Base-by-base conservation (phyloP, 257 asterid genomes). In the Fraxinus anomala region DNA sequence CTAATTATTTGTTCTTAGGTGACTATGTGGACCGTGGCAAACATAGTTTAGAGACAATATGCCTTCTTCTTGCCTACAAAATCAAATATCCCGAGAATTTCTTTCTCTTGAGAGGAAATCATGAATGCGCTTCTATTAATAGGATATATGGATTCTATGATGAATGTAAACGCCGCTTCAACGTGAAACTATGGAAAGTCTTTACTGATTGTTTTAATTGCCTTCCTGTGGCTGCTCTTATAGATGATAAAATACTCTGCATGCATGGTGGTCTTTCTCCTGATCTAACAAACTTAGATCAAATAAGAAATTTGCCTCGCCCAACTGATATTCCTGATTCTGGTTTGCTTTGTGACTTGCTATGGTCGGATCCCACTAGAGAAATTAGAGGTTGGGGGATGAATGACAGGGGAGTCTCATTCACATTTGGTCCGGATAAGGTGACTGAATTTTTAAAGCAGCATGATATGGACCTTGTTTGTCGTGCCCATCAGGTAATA, bases 1-100 rank as follows among this genome's bases (percentile, higher is more conserved):
- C 87, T 36, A 84, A 78, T 51, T 84, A 81, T 73, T 79, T 84
- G 76, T 84, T 84, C 69, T 70, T 81, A 61, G 87, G 85, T 47
- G 87, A 84, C 72, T 84, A 84, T 39, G 87, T 81, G 33, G 87
- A 84, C 76, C 82, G 87, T 39, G 85, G 87, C 54, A 84, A 84
- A 69, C 87, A 84, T 66, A 81, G 83, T 68, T 61, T 84, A 73
- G 87, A 84, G 56, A 84, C 87, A n/a, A 84, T 81, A 65, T 47
- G 59, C 59, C 59, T 47, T 47, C 59, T 47, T 47, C 59, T 47
- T 47, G 21, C 59, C 59, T 47, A 47, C 59, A 47, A 47, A 47
- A 47, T 47, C 59, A 47, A 47, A 47, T 47, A 47, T 47, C 59
- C 59, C 8, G 59, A 47, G 59, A 47, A 47, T 47, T 47, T 47